A percentile compares a stretch with the other conserved stretches of the same genome.
These are phyloP conservation scores for Rhododendron henanense DNA, from an alignment of 148 eudicot species.

Conservation along the genomic window DNA sequence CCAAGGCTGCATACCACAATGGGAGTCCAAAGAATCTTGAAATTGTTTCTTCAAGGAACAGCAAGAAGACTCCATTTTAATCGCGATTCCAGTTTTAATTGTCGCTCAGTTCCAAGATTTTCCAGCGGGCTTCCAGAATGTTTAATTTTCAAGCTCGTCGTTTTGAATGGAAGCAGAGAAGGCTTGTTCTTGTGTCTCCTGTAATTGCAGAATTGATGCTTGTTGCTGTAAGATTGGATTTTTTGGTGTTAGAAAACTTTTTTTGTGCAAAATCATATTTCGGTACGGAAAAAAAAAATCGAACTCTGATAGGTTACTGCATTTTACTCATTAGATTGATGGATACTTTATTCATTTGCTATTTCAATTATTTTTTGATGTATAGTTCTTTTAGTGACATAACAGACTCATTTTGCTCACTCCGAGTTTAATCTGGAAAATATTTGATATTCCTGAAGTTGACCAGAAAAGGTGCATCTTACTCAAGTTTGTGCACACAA, in stretches of 20 bases:
- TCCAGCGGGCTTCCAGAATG: not conserved
- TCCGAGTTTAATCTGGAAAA: not conserved
- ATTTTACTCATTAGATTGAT: not conserved
- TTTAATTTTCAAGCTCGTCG: not conserved
- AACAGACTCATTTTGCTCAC: not conserved
- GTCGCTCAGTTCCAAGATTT: not conserved
- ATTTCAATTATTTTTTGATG: not conserved
- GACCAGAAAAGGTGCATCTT: not conserved
- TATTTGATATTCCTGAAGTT: not conserved
- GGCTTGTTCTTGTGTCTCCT: not conserved
- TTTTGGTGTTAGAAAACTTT: not conserved
- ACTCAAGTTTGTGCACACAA: not conserved
- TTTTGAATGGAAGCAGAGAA: not conserved
- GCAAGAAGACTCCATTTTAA: constrained; percentile 4
- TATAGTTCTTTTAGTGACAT: not conserved
- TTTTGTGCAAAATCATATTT: not conserved
- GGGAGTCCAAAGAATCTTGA: constrained; percentile 41
- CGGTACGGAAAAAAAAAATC: not conserved
- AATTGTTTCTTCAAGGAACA: constrained; percentile 32
- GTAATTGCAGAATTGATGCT: not conserved
- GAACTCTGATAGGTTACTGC: not conserved
- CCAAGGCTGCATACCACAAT: constrained; percentile 55
- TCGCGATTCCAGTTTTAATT: not conserved
- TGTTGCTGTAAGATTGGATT: constrained; percentile 9
- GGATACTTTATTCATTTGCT: not conserved